Percentiles rank a stretch among this genome's conserved stretches.
phyloP scores from a whole-genome alignment of 345 rosid species.

The Noccaea bulbosa region DNA sequence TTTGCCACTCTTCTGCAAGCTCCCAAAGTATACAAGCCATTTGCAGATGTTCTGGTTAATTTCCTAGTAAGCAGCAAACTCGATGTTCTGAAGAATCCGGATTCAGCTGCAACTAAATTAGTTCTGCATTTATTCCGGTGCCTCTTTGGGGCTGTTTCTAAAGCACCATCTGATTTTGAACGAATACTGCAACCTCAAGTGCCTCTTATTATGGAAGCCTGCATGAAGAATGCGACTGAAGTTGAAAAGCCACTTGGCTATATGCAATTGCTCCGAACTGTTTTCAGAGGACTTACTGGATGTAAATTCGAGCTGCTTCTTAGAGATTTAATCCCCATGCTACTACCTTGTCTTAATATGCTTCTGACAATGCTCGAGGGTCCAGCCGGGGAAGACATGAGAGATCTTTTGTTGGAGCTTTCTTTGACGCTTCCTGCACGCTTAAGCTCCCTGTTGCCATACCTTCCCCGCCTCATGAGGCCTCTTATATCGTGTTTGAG shows the following conservation, averaged over 20 bases:
- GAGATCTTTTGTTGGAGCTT: conserved; percentile 88
- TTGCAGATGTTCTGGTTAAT: conserved; percentile 87
- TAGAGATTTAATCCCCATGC: conserved; percentile 81
- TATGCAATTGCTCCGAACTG: conserved; percentile 89
- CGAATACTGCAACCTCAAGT: conserved; percentile 96
- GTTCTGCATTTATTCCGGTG: conserved; percentile 87
- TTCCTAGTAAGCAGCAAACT: conserved; percentile 89
- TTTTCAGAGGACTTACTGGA: conserved; percentile 90
- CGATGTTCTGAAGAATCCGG: conserved; percentile 81
- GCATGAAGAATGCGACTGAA: conserved; percentile 94
- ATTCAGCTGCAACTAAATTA: conserved; percentile 80
- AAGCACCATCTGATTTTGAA: conserved; percentile 92
- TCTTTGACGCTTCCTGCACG: conserved; percentile 96
- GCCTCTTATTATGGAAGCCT: conserved; percentile 88
- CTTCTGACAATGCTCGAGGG: conserved; percentile 93
- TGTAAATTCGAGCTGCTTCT: conserved; percentile 91
- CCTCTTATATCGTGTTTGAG: conserved; percentile 91
- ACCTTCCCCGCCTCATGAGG: conserved; percentile 87
- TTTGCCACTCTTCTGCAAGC: conserved; percentile 85
- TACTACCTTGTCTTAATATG: conserved; percentile 92
- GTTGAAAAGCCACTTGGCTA: conserved; percentile 92
- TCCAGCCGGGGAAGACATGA: conserved; percentile 90
- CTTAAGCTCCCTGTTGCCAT: conserved; percentile 89
- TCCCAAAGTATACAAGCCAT: conserved; percentile 77
- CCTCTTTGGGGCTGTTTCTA: conserved; percentile 89